Evolutionary conservation across 495 filamentous ascomycete genomes (phyloP).

Genomic region (Rhypophila decipiens): DNA sequence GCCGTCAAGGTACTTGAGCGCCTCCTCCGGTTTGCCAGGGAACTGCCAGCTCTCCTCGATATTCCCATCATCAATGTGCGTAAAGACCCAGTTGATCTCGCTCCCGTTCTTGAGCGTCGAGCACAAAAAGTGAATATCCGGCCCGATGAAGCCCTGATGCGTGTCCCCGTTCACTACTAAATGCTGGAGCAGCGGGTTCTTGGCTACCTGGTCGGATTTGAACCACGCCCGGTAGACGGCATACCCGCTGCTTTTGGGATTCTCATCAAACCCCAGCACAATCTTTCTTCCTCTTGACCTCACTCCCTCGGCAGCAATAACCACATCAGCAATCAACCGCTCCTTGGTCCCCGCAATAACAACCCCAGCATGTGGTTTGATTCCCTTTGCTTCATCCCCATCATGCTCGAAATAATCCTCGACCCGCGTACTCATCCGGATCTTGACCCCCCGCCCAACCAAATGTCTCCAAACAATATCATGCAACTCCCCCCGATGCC

Average conservation of each 20-base stretch:
- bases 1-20: constrained; percentile 50
- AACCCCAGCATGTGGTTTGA: constrained; percentile 49
- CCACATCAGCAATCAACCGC: constrained; percentile 47
- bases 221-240: constrained; percentile 58
- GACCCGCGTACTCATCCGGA: constrained; percentile 49
- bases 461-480: constrained; percentile 54
- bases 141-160: constrained; percentile 54
- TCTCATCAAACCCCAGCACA: constrained; percentile 57
- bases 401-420: constrained; percentile 56
- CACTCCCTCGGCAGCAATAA: constrained; percentile 59
- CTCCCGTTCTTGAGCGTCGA: constrained; percentile 54
- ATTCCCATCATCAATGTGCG: constrained; percentile 43
- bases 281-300: constrained; percentile 53
- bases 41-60: constrained; percentile 60
- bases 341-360: constrained; percentile 45
- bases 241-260: constrained; percentile 53
- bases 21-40: constrained; percentile 54
- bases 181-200: constrained; percentile 54
- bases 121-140: constrained; percentile 59
- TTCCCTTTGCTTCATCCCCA: constrained; percentile 4
- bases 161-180: constrained; percentile 60
- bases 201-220: constrained; percentile 50
- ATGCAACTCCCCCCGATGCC: constrained; percentile 59
- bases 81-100: constrained; percentile 67
- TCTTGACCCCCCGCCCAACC: constrained; percentile 47